Evolutionary conservation across 2,329 filamentous ascomycete species (phyloP).

Genomic region (Colletotrichum sp.): DNA sequence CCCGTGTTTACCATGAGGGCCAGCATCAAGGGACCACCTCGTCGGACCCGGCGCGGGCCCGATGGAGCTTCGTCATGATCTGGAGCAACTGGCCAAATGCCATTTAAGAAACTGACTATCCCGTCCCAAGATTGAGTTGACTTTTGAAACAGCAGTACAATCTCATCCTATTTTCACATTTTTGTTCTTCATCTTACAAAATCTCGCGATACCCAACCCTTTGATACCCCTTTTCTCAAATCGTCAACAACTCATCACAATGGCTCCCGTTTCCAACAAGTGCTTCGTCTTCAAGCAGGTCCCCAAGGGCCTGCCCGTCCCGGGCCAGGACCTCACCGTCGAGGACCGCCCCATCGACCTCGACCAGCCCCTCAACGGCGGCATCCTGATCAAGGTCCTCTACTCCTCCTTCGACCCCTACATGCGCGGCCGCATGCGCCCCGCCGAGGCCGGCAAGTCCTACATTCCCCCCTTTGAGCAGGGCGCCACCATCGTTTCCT

Average conservation of each 20-base stretch:
- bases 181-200: not conserved
- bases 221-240: not conserved
- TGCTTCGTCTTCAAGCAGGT: conserved; percentile 74
- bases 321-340: conserved; percentile 72
- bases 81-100: not conserved
- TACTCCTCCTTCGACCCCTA: conserved; percentile 86
- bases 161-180: not conserved
- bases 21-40: not conserved
- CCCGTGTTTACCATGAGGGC: not conserved
- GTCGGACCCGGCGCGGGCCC: conserved; percentile 10
- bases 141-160: not conserved
- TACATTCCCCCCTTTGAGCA: conserved; percentile 70
- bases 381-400: conserved; percentile 72
- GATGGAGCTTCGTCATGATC: not conserved
- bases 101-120: not conserved
- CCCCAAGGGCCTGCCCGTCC: conserved; percentile 69
- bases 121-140: not conserved
- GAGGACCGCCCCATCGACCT: conserved; percentile 73
- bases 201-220: not conserved
- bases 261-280: conserved; percentile 69
- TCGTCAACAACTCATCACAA: conserved; percentile 16
- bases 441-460: conserved; percentile 62
- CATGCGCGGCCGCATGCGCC: conserved; percentile 80
- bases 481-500: conserved; percentile 68
- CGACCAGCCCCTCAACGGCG: conserved; percentile 63